Evolutionary conservation across 345 rosid genomes (phyloP).

Genomic region (Heritiera fomes): DNA sequence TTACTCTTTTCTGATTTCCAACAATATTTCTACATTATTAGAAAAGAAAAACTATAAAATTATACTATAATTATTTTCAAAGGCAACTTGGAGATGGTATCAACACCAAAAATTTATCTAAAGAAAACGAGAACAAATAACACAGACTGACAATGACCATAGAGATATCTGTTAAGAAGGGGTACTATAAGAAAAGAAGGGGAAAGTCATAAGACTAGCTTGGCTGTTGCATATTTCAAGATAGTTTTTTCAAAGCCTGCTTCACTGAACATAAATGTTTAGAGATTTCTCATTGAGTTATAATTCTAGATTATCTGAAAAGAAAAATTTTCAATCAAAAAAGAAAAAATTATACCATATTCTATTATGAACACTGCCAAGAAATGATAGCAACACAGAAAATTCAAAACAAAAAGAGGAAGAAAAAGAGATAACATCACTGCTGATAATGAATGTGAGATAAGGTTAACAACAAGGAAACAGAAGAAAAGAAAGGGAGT

Average conservation of each 20-base stretch:
- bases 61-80: background rate
- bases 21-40: background rate
- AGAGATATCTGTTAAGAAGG: background rate
- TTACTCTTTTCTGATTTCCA: too few species aligned
- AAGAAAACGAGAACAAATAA: background rate
- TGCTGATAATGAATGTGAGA: background rate
- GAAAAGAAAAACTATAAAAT: background rate
- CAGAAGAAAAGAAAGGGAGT: background rate
- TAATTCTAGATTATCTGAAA: background rate
- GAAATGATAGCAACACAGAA: background rate
- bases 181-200: background rate
- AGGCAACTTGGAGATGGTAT: background rate
- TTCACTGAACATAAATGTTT: background rate
- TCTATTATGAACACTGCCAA: background rate
- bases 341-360: too few species aligned
- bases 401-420: background rate
- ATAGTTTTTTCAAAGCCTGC: background rate
- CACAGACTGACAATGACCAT: background rate
- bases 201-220: background rate
- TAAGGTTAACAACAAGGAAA: background rate
- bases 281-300: background rate
- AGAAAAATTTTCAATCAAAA: background rate
- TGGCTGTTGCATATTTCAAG: background rate
- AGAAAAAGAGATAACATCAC: background rate
- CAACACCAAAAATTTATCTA: background rate